Base-by-base conservation (phyloP, 805 yeast genomes). In the Blastobotrys peoriensis region DNA sequence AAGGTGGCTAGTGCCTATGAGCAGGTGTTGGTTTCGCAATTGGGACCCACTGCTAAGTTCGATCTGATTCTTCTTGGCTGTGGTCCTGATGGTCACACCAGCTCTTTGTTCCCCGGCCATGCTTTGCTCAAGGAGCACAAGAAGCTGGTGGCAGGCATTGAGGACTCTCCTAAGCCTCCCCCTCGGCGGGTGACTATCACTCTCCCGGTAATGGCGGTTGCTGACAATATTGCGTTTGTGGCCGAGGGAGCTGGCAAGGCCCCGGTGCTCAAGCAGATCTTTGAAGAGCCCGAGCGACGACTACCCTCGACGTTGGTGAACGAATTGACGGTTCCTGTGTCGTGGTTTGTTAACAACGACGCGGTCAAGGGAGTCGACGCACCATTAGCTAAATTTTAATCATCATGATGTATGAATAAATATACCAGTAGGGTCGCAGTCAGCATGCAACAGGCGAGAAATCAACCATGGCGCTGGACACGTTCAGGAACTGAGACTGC, bases 1-100 rank as follows among this genome's bases (percentile, higher is more conserved):
- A 71, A 66, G 36, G 76, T 85, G 54, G 88, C 95, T 3, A 52
- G 59, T 15, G 81, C 75, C 38, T 88, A 88, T 63, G 81, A 75
- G 51, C 48, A 68, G 1, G 66, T 70, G 36, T 64, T 88, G 42
- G 86, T 91, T 6, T 59, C 55, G 18, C 58, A 63, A 47, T 58
- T 81, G 22, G 64, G 55, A 41, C 20, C 45, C 1, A 36, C 37
- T 10, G 56, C 61, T 16, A 43, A 51, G 1, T 57, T 76, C 25
- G 95, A 88, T 63, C 67, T 87, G 55, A 68, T 88, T 18, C 67
- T 87, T 45, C 71, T 88, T 51, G 97, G 97, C 18, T 84, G 93
- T 62, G 97, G 97, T 5, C 96, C 96, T 28, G 97, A 88, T 59
- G 97, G 96, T 33, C 97, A 88, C 64, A 88, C 96, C 3, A 86